These are phyloP conservation scores for Agrostemma githago DNA, from an alignment of 148 eudicot species.

Conservation along the genomic window DNA sequence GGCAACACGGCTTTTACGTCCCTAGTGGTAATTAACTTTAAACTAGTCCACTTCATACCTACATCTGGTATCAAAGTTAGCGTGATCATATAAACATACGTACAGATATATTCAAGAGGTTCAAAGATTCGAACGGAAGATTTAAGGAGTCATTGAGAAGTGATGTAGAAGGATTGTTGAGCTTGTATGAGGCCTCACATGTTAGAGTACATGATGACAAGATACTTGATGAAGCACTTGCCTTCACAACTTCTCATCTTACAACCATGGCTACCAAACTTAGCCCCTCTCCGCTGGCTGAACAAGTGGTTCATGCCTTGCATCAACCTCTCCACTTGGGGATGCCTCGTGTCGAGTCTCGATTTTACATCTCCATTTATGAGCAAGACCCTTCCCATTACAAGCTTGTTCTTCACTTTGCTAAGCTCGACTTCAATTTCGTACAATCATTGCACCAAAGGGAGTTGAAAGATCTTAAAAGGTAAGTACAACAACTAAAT, in stretches of 20 bases:
- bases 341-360: constrained; percentile 40
- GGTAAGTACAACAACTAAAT: too few relatives aligned
- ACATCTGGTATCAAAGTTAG: too few relatives aligned
- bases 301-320: constrained; percentile 40
- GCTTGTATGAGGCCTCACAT: constrained; percentile 35
- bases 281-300: constrained; percentile 14
- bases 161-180: constrained; percentile 24
- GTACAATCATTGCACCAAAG: constrained; percentile 40
- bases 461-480: constrained; percentile 34
- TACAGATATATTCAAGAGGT: constrained; percentile 34
- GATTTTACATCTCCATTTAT: constrained; percentile 41
- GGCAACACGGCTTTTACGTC: constrained; percentile 28
- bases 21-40: too few relatives aligned
- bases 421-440: constrained; percentile 47
- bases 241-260: constrained; percentile 33
- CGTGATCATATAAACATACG: too few relatives aligned
- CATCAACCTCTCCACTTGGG: constrained; percentile 34
- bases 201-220: constrained; percentile 26
- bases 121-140: constrained; percentile 24
- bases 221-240: constrained; percentile 29
- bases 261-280: background rate
- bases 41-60: too few relatives aligned
- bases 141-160: constrained; percentile 17
- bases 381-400: constrained; percentile 29
- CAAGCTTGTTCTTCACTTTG: constrained; percentile 29